phyloP scores from a whole-genome alignment of 2,329 filamentous ascomycete species.

The Fusarium robinianum region DNA sequence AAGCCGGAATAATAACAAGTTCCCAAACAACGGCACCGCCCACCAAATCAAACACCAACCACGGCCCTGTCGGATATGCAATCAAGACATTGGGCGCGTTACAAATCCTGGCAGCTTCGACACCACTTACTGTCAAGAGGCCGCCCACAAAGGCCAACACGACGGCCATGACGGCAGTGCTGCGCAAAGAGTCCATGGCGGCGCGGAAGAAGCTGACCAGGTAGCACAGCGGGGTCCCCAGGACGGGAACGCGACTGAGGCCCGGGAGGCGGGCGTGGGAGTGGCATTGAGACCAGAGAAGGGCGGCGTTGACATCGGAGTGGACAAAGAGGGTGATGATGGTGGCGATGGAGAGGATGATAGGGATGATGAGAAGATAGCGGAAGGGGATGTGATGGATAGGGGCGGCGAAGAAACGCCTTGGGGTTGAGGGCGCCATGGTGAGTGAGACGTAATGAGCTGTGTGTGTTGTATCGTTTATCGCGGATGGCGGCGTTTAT shows the following conservation, averaged over 20 bases:
- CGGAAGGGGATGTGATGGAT: constrained; percentile 58
- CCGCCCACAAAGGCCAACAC: constrained; percentile 52
- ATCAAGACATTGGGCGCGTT: constrained; percentile 44
- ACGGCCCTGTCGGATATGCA: constrained; percentile 46
- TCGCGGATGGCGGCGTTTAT: too few relatives aligned
- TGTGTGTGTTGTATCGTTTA: too few relatives aligned
- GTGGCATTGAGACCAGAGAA: constrained; percentile 60
- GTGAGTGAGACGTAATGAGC: too few relatives aligned
- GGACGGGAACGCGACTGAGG: constrained; percentile 49
- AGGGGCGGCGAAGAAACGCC: constrained; percentile 48
- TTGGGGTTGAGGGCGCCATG: constrained; percentile 21
- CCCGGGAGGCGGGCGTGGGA: constrained; percentile 50
- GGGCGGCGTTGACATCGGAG: constrained; percentile 55
- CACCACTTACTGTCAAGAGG: constrained; percentile 53
- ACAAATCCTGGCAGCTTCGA: constrained; percentile 54
- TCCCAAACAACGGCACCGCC: constrained; percentile 58
- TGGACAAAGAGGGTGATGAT: constrained; percentile 49
- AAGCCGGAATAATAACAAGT: constrained; percentile 55
- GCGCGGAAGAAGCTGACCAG: constrained; percentile 55
- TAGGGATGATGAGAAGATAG: constrained; percentile 55
- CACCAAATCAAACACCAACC: constrained; percentile 54
- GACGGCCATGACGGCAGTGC: constrained; percentile 47
- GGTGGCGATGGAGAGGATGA: constrained; percentile 52
- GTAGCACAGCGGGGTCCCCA: constrained; percentile 55
- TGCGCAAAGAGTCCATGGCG: constrained; percentile 48